Percentiles rank a stretch among this genome's conserved stretches.
Conservation (phyloP, 495 filamentous ascomycete genomes). For the Penicillium roqueforti region DNA sequence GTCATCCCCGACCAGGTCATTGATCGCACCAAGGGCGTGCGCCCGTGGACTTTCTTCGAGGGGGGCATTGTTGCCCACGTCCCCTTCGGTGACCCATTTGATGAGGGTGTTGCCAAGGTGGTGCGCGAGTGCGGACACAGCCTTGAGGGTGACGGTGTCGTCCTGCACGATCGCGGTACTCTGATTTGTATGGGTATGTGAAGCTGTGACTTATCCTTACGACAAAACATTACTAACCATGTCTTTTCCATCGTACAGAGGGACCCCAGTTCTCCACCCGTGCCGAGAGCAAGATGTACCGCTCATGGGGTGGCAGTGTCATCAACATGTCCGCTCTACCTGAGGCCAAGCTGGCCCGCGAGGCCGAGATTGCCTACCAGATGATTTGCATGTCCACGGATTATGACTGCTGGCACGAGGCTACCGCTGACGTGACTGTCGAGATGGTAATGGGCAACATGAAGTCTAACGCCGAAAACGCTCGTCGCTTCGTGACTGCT, state of each 20-base stretch:
- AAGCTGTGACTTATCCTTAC: slow-evolving; percentile 9
- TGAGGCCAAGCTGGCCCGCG: slow-evolving; percentile 90
- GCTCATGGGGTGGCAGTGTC: slow-evolving; percentile 79
- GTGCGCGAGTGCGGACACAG: slow-evolving; percentile 67
- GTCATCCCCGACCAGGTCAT: slow-evolving; percentile 94
- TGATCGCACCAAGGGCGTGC: slow-evolving; percentile 91
- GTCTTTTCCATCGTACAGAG: slow-evolving; percentile 46
- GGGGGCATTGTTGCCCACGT: slow-evolving; percentile 90
- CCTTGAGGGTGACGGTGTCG: slow-evolving; percentile 73
- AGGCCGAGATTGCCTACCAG: slow-evolving; percentile 94
- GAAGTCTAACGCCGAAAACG: slow-evolving; percentile 85
- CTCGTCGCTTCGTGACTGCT: slow-evolving; percentile 75
- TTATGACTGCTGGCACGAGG: slow-evolving; percentile 92
- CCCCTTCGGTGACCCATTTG: slow-evolving; percentile 93
- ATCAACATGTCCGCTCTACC: slow-evolving; percentile 99
- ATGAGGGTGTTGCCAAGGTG: slow-evolving; percentile 66
- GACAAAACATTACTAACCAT: slow-evolving; percentile 2
- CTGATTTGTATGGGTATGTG: slow-evolving; percentile 83
- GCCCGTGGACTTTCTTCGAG: slow-evolving; percentile 95
- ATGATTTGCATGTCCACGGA: slow-evolving; percentile 99
- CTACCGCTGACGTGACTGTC: slow-evolving; percentile 76
- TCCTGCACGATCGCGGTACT: slow-evolving; percentile 71
- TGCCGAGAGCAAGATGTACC: slow-evolving; percentile 91
- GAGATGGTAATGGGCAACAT: slow-evolving; percentile 98
- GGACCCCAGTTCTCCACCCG: slow-evolving; percentile 97